Percentiles rank a stretch among this genome's conserved stretches.
Conservation (phyloP, 108 stramenopile species). For the Nitzschia inconspicua region DNA sequence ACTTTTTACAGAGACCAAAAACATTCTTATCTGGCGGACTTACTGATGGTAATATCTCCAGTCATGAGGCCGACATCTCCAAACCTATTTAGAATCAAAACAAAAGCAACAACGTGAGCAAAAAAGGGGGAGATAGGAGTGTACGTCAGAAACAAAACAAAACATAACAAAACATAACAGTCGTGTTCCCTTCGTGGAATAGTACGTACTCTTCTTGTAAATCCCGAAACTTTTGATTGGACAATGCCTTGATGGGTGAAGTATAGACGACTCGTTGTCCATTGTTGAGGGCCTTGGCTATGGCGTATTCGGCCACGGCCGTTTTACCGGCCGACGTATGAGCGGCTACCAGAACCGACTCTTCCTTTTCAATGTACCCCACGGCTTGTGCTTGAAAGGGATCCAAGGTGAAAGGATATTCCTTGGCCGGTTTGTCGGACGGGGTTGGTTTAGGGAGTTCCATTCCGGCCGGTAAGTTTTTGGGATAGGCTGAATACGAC, state of each 20-base stretch:
- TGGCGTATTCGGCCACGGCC: constrained; percentile 92
- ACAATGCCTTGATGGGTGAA: constrained; percentile 97
- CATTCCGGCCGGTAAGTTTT: constrained; percentile 43
- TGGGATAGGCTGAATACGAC: constrained; percentile 77
- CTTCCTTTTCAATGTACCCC: constrained; percentile 86
- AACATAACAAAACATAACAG: not conserved
- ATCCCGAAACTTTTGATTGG: constrained; percentile 99
- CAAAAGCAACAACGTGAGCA: not conserved
- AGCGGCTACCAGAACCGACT: constrained; percentile 95
- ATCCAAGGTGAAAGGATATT: constrained; percentile 93
- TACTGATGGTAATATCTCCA: constrained; percentile 90
- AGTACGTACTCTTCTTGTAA: constrained; percentile 75
- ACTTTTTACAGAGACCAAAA: not conserved
- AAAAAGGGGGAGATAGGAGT: not conserved
- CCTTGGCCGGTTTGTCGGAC: constrained; percentile 80
- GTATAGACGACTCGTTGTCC: constrained; percentile 98
- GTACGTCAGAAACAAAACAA: not conserved
- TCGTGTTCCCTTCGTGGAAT: not conserved
- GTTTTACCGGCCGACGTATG: constrained; percentile 96
- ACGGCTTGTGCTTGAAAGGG: constrained; percentile 95
- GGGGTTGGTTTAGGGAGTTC: constrained; percentile 30
- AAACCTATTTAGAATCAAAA: constrained; percentile 36
- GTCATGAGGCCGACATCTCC: constrained; percentile 97
- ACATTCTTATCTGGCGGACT: not conserved
- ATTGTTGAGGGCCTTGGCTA: constrained; percentile 92